phyloP scores from a whole-genome alignment of 306 rosid species.

The Arachis hypogaea region DNA sequence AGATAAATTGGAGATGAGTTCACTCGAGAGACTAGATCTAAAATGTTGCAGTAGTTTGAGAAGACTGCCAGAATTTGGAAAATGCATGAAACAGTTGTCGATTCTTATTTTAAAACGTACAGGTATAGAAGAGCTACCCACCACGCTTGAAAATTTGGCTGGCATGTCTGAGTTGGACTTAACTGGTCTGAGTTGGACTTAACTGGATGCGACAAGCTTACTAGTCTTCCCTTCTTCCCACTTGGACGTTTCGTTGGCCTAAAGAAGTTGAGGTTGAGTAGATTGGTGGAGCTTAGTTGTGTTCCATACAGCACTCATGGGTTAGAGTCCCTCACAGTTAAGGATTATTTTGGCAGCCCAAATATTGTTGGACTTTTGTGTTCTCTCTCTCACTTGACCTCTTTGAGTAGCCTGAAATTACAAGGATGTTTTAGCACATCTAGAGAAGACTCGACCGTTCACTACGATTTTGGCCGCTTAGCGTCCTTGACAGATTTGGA shows the following conservation, averaged over 20 bases:
- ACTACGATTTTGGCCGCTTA: background rate
- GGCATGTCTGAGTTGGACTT: too few relatives aligned
- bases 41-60: background rate
- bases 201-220: background rate
- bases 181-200: background rate
- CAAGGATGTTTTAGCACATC: background rate
- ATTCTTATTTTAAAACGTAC: background rate
- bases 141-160: background rate
- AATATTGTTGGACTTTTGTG: background rate
- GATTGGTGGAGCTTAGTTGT: background rate
- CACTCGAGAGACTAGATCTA: background rate
- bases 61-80: slow-evolving; percentile 6
- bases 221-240: too few relatives aligned
- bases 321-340: too few relatives aligned
- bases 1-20: background rate
- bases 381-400: too few relatives aligned
- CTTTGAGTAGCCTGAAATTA: too few relatives aligned
- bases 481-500: background rate
- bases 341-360: too few relatives aligned
- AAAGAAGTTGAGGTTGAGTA: too few relatives aligned
- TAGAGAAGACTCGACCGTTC: too few relatives aligned
- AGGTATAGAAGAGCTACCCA: background rate
- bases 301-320: background rate
- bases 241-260: too few relatives aligned
- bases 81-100: slow-evolving; percentile 8